Evolutionary conservation across 202 grass and related monocot genomes (phyloP), one percentile per base, ranked within the genome.

Genomic region (Bolboschoenoplectus hybrid): DNA sequence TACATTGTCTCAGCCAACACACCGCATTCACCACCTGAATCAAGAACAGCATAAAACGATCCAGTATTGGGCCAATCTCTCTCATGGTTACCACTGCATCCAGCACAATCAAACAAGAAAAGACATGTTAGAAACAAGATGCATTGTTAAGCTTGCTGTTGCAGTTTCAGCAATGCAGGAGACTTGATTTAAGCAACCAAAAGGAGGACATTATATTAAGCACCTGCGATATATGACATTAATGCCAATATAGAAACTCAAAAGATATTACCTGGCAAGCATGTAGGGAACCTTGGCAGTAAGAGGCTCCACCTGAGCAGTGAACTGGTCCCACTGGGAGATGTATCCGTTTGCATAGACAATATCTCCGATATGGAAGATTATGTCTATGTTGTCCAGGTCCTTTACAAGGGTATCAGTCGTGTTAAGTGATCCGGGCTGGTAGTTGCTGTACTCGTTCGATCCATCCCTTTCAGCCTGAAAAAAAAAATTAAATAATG

Each of bases 281-380:
- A 97, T 97, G 57, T 97, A 97, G 6, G 95, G 95, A 7, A 97
- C 88, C n/a, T 91, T 92, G 7, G 95, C 92, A n/a, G 93, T 87
- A 51, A 97, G 92, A 13, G 61, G 81, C 67, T 97, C 88, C 3
- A 97, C 91, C 72, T 97, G 95, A 61, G 94, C 88, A 7, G 93
- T 97, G 85, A 97, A 97, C 52, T 97, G 95, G 84, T 97, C 93
- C 95, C 95, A 97, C 36, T 97, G 95, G 1, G 95, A 97, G 32
- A 95, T 82, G 53, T 97, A 97, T 38, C 95, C 95, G 16, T 97
- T 97, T 74, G 95, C 91, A 49, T 97, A 97, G 51, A 81, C 34
- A 12, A 97, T 95, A 44, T 97, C 95, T 3, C 93, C 95, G 16
- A 97, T 93, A 85, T 97, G 95, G 34, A 97, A 93, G 0, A 93